Percentiles rank a stretch among this genome's conserved stretches.
Evolutionary conservation across 164 flowering plant species (phyloP).

Genomic region (Stephania yunnanensis): DNA sequence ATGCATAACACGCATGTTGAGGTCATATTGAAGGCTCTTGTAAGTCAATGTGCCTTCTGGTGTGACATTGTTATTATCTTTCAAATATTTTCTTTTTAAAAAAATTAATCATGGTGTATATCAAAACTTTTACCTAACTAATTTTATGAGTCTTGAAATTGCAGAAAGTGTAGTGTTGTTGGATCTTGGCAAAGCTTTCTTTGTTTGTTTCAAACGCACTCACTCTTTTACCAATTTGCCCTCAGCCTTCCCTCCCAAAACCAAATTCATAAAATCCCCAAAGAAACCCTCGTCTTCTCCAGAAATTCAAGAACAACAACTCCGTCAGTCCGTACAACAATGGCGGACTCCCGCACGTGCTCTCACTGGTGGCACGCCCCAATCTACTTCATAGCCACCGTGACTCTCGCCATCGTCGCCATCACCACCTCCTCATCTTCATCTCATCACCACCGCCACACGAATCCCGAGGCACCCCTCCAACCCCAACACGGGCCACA

Average conservation of each 20-base stretch:
- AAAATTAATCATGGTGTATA: no score
- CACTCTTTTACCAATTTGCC: no score
- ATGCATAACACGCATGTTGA: no score
- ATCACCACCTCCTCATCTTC: slow-evolving; percentile 31
- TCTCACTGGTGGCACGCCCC: slow-evolving; percentile 25
- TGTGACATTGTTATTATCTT: no score
- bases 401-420: slow-evolving; percentile 39
- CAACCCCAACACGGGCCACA: background rate
- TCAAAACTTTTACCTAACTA: no score
- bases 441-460: background rate
- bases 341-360: slow-evolving; percentile 19
- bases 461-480: slow-evolving; percentile 10
- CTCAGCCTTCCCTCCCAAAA: background rate
- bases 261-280: background rate
- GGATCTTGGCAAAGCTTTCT: no score
- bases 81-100: no score
- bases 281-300: background rate
- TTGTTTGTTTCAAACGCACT: no score
- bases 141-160: no score
- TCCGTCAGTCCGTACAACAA: background rate
- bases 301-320: background rate
- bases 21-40: no score
- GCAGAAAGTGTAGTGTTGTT: no score
- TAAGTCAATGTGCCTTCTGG: no score
- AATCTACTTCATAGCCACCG: slow-evolving; percentile 22